phyloP scores from a whole-genome alignment of 352 stramenopile genomes.

The Phytopythium cucurbitacearum region DNA sequence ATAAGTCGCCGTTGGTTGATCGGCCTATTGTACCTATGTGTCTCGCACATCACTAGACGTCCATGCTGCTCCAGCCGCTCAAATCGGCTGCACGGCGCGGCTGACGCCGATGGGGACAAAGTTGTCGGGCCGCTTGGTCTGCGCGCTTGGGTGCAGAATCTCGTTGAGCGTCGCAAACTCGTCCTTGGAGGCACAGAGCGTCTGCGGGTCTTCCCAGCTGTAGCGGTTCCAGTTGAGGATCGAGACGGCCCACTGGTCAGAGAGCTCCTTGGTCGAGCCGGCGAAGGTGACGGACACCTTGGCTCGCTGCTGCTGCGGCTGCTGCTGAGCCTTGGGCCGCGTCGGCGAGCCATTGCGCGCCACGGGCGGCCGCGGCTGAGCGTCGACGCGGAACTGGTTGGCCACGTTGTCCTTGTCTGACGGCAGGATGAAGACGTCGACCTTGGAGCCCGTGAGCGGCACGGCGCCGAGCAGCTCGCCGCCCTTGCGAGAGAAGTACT shows the following conservation, averaged over 20 bases:
- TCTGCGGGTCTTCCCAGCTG: constrained; percentile 77
- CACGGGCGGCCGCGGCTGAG: constrained; percentile 23
- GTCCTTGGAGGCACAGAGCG: constrained; percentile 74
- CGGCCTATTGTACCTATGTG: neutral
- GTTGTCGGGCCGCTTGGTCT: constrained; percentile 19
- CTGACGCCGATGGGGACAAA: constrained; percentile 45
- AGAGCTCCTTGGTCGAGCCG: constrained; percentile 47
- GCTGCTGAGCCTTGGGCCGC: constrained; percentile 9
- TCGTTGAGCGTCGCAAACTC: constrained; percentile 45
- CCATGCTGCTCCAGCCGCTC: constrained; percentile 1
- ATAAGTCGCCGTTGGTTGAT: too few species aligned
- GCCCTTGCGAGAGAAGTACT: constrained; percentile 76
- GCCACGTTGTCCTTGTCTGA: constrained; percentile 26
- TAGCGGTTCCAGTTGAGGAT: constrained; percentile 86
- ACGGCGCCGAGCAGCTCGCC: constrained; percentile 57
- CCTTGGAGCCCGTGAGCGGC: constrained; percentile 65
- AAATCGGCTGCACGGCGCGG: constrained; percentile 53
- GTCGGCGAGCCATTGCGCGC: constrained; percentile 3
- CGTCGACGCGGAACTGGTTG: constrained; percentile 70
- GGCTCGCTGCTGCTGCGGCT: constrained; percentile 18
- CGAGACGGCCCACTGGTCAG: constrained; percentile 66
- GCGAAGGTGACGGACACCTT: constrained; percentile 39
- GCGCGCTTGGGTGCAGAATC: constrained; percentile 22
- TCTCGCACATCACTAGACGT: neutral
- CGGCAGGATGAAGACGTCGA: constrained; percentile 68